Evolutionary conservation across 139 green algal genomes (phyloP).

Genomic region (Tetradesmus lagerheimii): DNA sequence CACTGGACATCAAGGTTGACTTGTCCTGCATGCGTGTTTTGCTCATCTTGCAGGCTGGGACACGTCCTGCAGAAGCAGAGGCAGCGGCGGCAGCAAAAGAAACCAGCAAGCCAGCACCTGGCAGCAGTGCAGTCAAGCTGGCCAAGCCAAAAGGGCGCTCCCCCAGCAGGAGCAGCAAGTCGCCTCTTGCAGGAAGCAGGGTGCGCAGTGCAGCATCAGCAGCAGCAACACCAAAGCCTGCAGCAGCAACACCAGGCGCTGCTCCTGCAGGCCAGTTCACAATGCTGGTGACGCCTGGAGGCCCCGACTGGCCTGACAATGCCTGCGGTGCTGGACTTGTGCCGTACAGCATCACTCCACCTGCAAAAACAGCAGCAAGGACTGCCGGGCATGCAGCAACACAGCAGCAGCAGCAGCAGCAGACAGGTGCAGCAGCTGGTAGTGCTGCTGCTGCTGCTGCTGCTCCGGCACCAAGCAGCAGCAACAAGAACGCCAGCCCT

Average conservation of each 20-base stretch:
- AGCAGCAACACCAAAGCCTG: not conserved
- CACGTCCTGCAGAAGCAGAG: not conserved
- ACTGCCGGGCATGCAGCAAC: not conserved
- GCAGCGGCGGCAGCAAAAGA: not conserved
- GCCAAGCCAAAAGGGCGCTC: not conserved
- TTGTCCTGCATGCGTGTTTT: not conserved
- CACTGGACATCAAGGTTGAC: no score
- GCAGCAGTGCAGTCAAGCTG: not conserved
- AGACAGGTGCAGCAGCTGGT: not conserved
- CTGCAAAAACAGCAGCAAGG: not conserved
- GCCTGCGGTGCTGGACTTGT: not conserved
- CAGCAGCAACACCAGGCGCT: not conserved
- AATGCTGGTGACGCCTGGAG: not conserved
- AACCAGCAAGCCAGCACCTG: not conserved
- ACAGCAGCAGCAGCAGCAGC: not conserved
- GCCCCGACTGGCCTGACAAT: not conserved
- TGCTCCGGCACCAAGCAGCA: not conserved
- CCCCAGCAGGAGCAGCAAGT: not conserved
- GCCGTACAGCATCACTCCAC: slow-evolving; percentile 7
- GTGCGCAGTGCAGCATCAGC: not conserved
- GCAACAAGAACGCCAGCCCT: not conserved
- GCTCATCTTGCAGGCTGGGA: not conserved
- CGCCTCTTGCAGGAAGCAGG: not conserved
- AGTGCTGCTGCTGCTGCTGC: not conserved
- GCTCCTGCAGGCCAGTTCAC: not conserved